Conservation (phyloP, 345 rosid genomes). For the Acer yangbiense region DNA sequence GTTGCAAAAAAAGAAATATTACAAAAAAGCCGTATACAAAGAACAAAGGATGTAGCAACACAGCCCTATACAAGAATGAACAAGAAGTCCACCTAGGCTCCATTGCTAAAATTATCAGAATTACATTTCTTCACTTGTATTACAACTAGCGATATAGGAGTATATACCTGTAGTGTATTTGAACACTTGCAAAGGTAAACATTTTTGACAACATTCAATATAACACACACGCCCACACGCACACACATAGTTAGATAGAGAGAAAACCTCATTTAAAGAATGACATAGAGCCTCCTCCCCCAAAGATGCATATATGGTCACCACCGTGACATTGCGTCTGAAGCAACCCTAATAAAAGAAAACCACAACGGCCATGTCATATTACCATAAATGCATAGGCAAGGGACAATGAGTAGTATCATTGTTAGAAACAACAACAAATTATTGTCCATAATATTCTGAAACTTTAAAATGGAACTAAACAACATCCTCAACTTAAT, state of each 20-base stretch:
- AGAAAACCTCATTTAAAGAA: conserved; percentile 85
- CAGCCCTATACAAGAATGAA: no score
- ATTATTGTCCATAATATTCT: neutral
- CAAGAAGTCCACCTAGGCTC: neutral
- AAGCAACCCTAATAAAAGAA: conserved; percentile 75
- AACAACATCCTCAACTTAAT: neutral
- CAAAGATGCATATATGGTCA: conserved; percentile 89
- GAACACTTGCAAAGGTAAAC: neutral
- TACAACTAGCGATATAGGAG: neutral
- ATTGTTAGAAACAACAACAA: neutral
- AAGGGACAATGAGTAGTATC: neutral
- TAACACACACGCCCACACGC: neutral
- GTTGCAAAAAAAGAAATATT: no score
- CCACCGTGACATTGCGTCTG: conserved; percentile 83
- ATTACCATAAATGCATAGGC: neutral
- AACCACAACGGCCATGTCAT: conserved; percentile 15
- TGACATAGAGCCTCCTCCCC: conserved; percentile 98
- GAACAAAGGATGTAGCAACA: no score
- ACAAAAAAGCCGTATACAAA: no score
- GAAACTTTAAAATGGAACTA: neutral
- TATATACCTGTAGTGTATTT: neutral
- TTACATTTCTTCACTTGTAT: neutral
- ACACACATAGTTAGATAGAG: conserved; percentile 27
- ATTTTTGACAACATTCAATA: neutral
- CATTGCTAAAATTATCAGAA: neutral